Base-by-base conservation (phyloP, 2,329 filamentous ascomycete species). In the Lojkania enalia region DNA sequence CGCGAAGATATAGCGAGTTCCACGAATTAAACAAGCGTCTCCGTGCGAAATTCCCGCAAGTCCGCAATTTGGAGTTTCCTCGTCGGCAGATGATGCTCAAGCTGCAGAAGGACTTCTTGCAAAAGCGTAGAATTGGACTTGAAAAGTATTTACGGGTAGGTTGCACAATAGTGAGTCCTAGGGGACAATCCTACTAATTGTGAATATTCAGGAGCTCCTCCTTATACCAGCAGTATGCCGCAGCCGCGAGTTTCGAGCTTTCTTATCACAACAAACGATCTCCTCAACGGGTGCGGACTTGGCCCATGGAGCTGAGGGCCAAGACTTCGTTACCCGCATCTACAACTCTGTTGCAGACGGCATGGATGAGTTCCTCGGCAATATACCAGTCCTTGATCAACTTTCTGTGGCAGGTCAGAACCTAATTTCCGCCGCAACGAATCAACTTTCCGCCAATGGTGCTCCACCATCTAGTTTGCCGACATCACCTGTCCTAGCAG, bases 321-420 rank as follows among this genome's bases (percentile, higher is more conserved):
- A 72, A 68, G 88, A 97, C 65, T 91, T 99, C 67, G 94, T 99
- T 52, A 90, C 89, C 0, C 85, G 94, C 3, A 84, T 99, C 36
- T 99, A 97, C 72, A 95, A 95, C 66, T 97, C 92, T 0, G 92
- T 99, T 16, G 88, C 92, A 0, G 94, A 99, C 64, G 94, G 95
- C 23, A 95, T 99, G 86, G 94, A 99, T 66, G 94, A 99, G 58
- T 95, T 99, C 42, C 76, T 99, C 3, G 94, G 94, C 44, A 97
- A 96, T 64, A 92, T 97, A 32, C 90, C 94, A 1, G 91, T 96
- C 0, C 79, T 99, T 20, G 94, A 99, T 60, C 94, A 97, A 66
- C 81, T 99, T 5, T 96, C 91, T 0, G 81, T 90, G 1, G 91
- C 94, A 5, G 92, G 92, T 0, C 92, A 97, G 66, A 96, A 91